Base-by-base conservation (phyloP, 2,329 filamentous ascomycete species). In the Ceratocystis harringtonii region DNA sequence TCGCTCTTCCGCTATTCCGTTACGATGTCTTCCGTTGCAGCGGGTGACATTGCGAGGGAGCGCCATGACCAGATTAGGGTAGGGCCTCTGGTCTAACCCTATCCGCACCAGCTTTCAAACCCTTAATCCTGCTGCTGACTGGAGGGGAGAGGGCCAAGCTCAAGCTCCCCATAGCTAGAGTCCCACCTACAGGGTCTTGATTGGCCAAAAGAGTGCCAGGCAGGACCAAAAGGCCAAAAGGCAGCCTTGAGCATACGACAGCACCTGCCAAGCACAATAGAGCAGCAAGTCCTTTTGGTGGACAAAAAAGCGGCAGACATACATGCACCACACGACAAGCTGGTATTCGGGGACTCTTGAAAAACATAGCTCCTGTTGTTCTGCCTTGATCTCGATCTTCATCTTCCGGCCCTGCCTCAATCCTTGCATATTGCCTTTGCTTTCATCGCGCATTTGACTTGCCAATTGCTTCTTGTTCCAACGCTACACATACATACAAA, bases 221-320 rank as follows among this genome's bases (percentile, higher is more conserved):
- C 66, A 48, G 17, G 55, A 30, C 55, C 55, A 58, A 44, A 17
- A 68, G 66, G 68, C 65, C 65, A 64, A 69, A 70, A 71, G 70
- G 70, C 70, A 71, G 70, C 70, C 69, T 71, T 68, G 69, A 68
- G 61, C 68, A 67, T 66, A 69, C 68, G 68, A 68, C 66, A 61
- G 65, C 67, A 65, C 66, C 70, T 66, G 67, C 68, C 68, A 67
- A 70, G 65, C 69, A 64, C 64, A 68, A 67, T 57, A 17, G n/a
- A 41, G 44, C 43, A 44, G 12, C 32, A n/a, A 41, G 52, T 15
- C 22, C 15, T 15, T 15, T 57, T 15, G n/a, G 28, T 2, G 30
- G 12, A 36, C 32, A 17, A 57, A 32, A 30, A 57, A 30, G 28
- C 17, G 15, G 8, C 55, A 58, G 30, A 30, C 55, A 36, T 28